Evolutionary conservation across 495 filamentous ascomycete genomes (phyloP), one percentile per base, ranked within the genome.

Genomic region (Letharia lupina): DNA sequence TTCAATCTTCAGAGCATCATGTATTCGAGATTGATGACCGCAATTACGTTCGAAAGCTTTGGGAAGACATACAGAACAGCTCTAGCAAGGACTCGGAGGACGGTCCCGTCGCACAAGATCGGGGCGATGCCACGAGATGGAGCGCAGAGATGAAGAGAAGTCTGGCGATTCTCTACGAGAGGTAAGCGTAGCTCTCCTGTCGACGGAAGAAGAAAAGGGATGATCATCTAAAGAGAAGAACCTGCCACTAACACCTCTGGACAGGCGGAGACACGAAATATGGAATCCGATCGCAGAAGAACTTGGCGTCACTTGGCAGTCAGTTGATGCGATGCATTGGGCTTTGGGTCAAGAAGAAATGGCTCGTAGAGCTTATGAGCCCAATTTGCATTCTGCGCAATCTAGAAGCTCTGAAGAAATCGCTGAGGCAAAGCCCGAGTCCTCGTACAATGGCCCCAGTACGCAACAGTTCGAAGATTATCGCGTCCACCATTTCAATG

Each of bases 21-120:
- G 61, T 64, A 23, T 67, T 67, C 33, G 66, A 67, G 48, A 58
- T 67, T 2, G 45, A 66, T 20, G 58, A 66, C 44, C 58, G 57
- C 18, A 58, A 41, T 8, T 15, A 54, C 28, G 47, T 66, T 1
- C 42, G 35, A 45, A 66, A 54, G 57, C 44, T 66, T 42, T 66
- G 64, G 64, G 58, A 66, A 61, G 64, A 66, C 1, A 50, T 66
- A 41, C 57, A 65, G 15, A 15, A 28, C 23, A 28, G 40, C 39
- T 61, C 20, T 61, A 18, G 40, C 42, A 47, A 20, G 23, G 60
- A 44, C 11, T 47, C 40, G 23, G 16, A 18, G 7, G 61, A 48
- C 7, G 33, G 23, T 37, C 9, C 45, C 9, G 44, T 37, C 5
- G 9, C 20, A 8, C 61, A 48, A 37, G 44, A 31, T 37, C 11